Evolutionary conservation across 2,329 filamentous ascomycete species (phyloP).

Genomic region (Aureobasidium sp.): DNA sequence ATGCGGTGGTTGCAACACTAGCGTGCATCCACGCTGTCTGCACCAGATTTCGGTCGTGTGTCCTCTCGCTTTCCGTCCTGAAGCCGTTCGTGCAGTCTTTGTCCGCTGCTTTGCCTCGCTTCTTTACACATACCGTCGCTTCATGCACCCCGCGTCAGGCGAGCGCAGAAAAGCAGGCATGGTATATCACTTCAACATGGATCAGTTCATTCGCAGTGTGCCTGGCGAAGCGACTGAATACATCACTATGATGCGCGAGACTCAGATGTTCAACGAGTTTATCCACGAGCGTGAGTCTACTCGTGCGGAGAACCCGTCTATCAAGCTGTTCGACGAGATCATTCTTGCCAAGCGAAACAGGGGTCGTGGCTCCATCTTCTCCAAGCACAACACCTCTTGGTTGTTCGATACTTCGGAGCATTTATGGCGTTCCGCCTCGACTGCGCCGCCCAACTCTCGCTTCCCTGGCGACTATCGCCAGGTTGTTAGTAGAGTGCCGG

Average conservation of each 20-base stretch:
- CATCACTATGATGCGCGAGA: slow-evolving; percentile 56
- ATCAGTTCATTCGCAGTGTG: slow-evolving; percentile 57
- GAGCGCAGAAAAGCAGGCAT: slow-evolving; percentile 58
- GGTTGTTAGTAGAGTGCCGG: slow-evolving; percentile 57
- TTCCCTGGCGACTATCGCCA: slow-evolving; percentile 49
- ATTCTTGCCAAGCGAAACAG: slow-evolving; percentile 70
- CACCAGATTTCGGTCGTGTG: slow-evolving; percentile 57
- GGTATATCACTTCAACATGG: slow-evolving; percentile 59
- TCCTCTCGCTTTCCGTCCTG: slow-evolving; percentile 58
- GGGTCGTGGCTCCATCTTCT: slow-evolving; percentile 59
- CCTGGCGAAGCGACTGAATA: slow-evolving; percentile 60
- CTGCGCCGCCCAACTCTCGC: slow-evolving; percentile 48
- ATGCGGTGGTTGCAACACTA: slow-evolving; percentile 56
- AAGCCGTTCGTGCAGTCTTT: slow-evolving; percentile 61
- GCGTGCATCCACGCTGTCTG: slow-evolving; percentile 53
- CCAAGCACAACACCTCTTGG: slow-evolving; percentile 56
- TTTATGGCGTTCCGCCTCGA: slow-evolving; percentile 64
- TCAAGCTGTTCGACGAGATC: slow-evolving; percentile 77
- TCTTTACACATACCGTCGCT: slow-evolving; percentile 62
- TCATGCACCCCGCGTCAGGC: slow-evolving; percentile 50
- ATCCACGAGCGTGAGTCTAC: slow-evolving; percentile 72
- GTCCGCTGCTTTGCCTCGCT: slow-evolving; percentile 62
- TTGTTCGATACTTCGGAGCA: slow-evolving; percentile 69
- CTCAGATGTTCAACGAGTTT: slow-evolving; percentile 73
- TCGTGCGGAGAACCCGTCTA: slow-evolving; percentile 53